phyloP scores from a whole-genome alignment of 2,329 filamentous ascomycete species.

The Cytospora paraplurivora region DNA sequence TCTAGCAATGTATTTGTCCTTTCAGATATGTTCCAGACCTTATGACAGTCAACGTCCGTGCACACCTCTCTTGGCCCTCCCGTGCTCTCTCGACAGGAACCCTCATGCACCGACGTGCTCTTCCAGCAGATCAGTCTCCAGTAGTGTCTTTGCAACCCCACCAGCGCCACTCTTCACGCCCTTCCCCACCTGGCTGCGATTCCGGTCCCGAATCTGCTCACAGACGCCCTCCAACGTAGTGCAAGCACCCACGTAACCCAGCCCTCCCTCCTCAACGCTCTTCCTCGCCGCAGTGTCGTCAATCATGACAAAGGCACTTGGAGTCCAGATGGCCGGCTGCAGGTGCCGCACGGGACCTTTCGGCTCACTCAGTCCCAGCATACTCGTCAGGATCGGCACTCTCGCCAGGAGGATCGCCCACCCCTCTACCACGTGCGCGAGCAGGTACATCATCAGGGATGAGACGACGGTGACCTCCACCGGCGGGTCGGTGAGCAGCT shows the following conservation, averaged over 20 bases:
- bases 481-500: constrained; percentile 36
- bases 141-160: background rate
- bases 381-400: constrained; percentile 30
- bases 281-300: constrained; percentile 43
- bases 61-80: too few relatives aligned
- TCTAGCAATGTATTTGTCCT: too few relatives aligned
- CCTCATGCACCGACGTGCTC: constrained; percentile 10
- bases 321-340: constrained; percentile 45
- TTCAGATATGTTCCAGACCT: background rate
- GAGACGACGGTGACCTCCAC: constrained; percentile 39
- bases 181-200: constrained; percentile 32
- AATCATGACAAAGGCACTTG: constrained; percentile 41
- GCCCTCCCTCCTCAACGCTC: constrained; percentile 42
- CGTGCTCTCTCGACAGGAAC: background rate
- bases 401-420: constrained; percentile 37
- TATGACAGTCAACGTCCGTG: background rate
- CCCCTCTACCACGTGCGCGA: constrained; percentile 43
- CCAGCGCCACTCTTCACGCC: background rate
- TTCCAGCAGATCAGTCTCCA: constrained; percentile 15
- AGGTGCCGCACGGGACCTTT: constrained; percentile 40
- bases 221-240: constrained; percentile 46
- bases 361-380: constrained; percentile 37
- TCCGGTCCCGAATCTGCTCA: constrained; percentile 45
- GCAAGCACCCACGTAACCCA: constrained; percentile 44
- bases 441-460: constrained; percentile 41